A percentile compares a stretch with the other conserved stretches of the same genome.
Conservation (phyloP, 495 filamentous ascomycete genomes). For the Tricharina praecox region DNA sequence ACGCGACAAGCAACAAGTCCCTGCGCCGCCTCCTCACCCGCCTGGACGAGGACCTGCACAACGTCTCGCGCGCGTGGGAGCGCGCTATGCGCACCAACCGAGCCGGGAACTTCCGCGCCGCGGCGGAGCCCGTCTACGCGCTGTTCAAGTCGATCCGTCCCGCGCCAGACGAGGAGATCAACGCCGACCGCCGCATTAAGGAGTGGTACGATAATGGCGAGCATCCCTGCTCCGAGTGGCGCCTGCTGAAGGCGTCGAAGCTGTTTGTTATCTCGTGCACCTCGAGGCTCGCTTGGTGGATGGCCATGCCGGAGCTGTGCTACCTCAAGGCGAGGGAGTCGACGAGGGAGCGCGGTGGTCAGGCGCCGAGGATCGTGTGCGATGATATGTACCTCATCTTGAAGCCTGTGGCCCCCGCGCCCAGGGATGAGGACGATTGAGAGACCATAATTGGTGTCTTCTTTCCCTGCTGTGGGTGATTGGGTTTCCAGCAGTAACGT, state of each 20-base stretch:
- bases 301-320: slow-evolving; percentile 46
- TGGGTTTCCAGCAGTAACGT: too few species aligned
- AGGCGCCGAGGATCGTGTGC: slow-evolving; percentile 9
- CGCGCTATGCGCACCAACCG: not conserved
- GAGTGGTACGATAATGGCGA: slow-evolving; percentile 31
- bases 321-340: slow-evolving; percentile 39
- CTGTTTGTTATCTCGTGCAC: slow-evolving; percentile 34
- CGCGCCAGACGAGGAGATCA: slow-evolving; percentile 12
- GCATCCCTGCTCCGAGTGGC: slow-evolving; percentile 35
- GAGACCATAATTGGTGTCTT: too few species aligned
- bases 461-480: too few species aligned
- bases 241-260: slow-evolving; percentile 45
- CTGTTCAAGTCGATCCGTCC: slow-evolving; percentile 13
- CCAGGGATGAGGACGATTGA: too few species aligned
- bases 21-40: slow-evolving; percentile 11
- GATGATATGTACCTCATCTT: slow-evolving; percentile 20
- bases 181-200: slow-evolving; percentile 29
- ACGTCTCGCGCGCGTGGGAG: not conserved
- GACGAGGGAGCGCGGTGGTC: not conserved
- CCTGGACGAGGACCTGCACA: slow-evolving; percentile 6
- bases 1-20: slow-evolving; percentile 13
- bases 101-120: not conserved
- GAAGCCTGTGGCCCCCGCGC: too few species aligned
- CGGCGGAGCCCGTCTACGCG: slow-evolving; percentile 2
- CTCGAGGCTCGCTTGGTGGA: slow-evolving; percentile 40